phyloP scores from a whole-genome alignment of 805 yeast genomes.

The Starmerella lactis-condensi region DNA sequence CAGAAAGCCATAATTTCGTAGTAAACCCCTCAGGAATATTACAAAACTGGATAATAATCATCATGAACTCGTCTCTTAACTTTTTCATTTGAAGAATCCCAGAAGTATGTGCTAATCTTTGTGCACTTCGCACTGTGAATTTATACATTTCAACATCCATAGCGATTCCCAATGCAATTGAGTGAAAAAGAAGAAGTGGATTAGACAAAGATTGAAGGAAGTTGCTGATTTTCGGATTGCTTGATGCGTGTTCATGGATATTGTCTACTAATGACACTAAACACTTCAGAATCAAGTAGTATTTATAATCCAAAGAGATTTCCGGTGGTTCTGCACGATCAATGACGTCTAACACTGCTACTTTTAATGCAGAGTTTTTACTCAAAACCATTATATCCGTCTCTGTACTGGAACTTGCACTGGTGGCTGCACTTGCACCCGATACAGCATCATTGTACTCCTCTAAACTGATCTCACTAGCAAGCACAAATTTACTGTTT shows the following conservation, averaged over 20 bases:
- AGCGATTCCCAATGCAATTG: conserved; percentile 41
- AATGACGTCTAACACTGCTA: conserved; percentile 39
- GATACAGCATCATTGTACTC: neutral
- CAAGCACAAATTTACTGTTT: conserved; percentile 7
- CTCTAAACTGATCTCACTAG: conserved; percentile 6
- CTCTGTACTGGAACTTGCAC: neutral
- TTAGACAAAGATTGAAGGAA: conserved; percentile 7
- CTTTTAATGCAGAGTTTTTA: conserved; percentile 1
- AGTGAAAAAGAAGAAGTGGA: conserved; percentile 28
- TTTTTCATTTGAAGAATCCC: conserved; percentile 47
- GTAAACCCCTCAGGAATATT: conserved; percentile 8
- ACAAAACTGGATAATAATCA: conserved; percentile 17
- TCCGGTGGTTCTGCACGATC: conserved; percentile 68
- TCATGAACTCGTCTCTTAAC: conserved; percentile 39
- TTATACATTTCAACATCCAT: conserved; percentile 58
- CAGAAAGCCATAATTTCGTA: conserved; percentile 24
- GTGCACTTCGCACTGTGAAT: conserved; percentile 48
- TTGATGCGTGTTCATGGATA: conserved; percentile 28
- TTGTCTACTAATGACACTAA: conserved; percentile 48
- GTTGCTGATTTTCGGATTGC: conserved; percentile 16
- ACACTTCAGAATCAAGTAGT: conserved; percentile 38
- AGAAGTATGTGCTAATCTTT: conserved; percentile 62
- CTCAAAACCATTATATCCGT: conserved; percentile 2
- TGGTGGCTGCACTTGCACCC: neutral
- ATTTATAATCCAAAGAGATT: conserved; percentile 42